Conservation (phyloP, 108 stramenopile genomes). For the Pseudonitzschia multiseries region DNA sequence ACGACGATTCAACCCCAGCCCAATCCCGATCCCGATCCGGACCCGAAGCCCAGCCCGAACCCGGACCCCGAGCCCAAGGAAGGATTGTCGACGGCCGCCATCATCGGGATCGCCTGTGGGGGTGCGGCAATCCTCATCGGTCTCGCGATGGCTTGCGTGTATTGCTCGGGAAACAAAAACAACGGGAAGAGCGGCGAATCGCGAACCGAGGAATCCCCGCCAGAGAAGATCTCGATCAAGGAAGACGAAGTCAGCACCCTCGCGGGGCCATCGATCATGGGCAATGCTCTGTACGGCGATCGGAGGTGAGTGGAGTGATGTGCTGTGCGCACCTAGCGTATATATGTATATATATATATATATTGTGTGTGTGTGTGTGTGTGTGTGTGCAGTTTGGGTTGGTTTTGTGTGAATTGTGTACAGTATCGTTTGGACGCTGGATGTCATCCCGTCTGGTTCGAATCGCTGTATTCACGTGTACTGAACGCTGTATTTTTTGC, state of each 20-base stretch:
- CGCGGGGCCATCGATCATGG: slow-evolving; percentile 8
- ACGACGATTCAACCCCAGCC: too few species aligned
- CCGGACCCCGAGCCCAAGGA: neutral
- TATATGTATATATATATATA: too few species aligned
- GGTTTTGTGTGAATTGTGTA: too few species aligned
- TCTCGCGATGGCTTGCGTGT: slow-evolving; percentile 16
- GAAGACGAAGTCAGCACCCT: slow-evolving; percentile 43
- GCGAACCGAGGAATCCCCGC: slow-evolving; percentile 3
- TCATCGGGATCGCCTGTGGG: slow-evolving; percentile 63
- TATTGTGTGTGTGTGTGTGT: too few species aligned
- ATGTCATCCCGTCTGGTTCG: neutral
- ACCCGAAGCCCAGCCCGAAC: neutral
- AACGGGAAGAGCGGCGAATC: slow-evolving; percentile 21
- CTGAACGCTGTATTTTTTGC: neutral
- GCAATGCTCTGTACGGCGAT: slow-evolving; percentile 42
- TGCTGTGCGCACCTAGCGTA: too few species aligned
- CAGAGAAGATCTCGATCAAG: slow-evolving; percentile 12
- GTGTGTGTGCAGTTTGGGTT: too few species aligned
- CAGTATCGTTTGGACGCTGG: neutral
- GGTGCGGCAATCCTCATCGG: slow-evolving; percentile 42
- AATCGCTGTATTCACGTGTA: too few species aligned
- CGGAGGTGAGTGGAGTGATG: slow-evolving; percentile 51
- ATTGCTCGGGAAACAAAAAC: slow-evolving; percentile 18
- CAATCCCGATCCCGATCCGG: too few species aligned
- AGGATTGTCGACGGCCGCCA: slow-evolving; percentile 29